Evolutionary conservation across 1,139 yeast genomes (phyloP).

Genomic region (Taiozyma onychis): DNA sequence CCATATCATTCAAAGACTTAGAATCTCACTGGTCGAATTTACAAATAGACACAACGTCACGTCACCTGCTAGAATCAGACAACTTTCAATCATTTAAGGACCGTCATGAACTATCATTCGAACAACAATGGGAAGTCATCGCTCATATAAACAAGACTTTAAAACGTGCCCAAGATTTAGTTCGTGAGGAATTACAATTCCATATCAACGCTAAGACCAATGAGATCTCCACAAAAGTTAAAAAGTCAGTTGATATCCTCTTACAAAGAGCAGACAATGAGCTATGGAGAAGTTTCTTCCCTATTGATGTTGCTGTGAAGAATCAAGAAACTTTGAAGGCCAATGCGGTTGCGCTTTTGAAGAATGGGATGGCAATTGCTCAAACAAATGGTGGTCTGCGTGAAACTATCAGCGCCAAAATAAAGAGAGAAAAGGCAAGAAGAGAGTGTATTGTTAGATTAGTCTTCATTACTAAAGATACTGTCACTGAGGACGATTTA

Average conservation of each 20-base stretch:
- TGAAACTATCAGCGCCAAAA: slow-evolving; percentile 38
- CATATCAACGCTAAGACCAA: slow-evolving; percentile 24
- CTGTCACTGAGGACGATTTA: slow-evolving; percentile 14
- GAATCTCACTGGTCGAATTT: slow-evolving; percentile 19
- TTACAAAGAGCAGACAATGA: slow-evolving; percentile 47
- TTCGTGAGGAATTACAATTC: slow-evolving; percentile 17
- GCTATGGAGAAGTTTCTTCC: slow-evolving; percentile 30
- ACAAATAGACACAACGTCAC: slow-evolving; percentile 25
- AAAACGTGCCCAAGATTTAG: slow-evolving; percentile 37
- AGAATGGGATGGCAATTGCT: slow-evolving; percentile 40
- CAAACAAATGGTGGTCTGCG: slow-evolving; percentile 43
- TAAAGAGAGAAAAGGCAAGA: slow-evolving; percentile 32
- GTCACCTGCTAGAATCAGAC: slow-evolving; percentile 39
- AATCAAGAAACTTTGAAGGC: slow-evolving; percentile 29
- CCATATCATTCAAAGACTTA: slow-evolving; percentile 18
- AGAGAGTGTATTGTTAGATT: slow-evolving; percentile 22
- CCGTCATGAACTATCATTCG: slow-evolving; percentile 17
- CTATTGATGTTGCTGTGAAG: slow-evolving; percentile 10
- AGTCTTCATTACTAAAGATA: slow-evolving; percentile 15
- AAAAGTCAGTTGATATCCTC: slow-evolving; percentile 37
- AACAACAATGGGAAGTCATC: slow-evolving; percentile 33
- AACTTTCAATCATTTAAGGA: slow-evolving; percentile 35
- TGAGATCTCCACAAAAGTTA: slow-evolving; percentile 35
- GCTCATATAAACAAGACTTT: slow-evolving; percentile 30
- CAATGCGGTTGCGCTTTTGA: slow-evolving; percentile 37